These are phyloP conservation scores for Boletus coccyginus DNA, from an alignment of 768 basidiomycete species.

Conservation along the genomic window DNA sequence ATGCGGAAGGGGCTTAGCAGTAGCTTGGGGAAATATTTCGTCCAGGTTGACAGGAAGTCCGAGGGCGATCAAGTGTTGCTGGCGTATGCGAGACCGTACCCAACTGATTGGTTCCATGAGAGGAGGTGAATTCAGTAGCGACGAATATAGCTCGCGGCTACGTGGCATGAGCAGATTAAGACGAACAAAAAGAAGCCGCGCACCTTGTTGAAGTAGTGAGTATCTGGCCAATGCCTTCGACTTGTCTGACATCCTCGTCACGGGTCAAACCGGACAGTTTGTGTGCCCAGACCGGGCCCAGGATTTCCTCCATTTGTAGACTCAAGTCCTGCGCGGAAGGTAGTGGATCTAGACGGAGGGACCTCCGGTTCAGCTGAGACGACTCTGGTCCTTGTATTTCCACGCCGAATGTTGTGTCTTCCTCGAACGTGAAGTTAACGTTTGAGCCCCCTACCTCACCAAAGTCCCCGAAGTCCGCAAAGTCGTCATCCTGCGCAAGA, in stretches of 20 bases:
- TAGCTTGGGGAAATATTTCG: slow-evolving; percentile 74
- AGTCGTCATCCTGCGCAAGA: slow-evolving; percentile 61
- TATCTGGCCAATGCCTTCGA: slow-evolving; percentile 78
- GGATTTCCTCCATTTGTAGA: slow-evolving; percentile 60
- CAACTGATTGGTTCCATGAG: slow-evolving; percentile 86
- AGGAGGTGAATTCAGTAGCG: slow-evolving; percentile 67
- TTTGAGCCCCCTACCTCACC: slow-evolving; percentile 54
- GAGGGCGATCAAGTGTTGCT: slow-evolving; percentile 87
- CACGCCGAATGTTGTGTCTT: slow-evolving; percentile 22
- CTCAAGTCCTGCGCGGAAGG: slow-evolving; percentile 57
- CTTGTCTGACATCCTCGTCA: slow-evolving; percentile 73
- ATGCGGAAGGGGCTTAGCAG: slow-evolving; percentile 66
- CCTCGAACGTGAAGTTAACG: slow-evolving; percentile 38
- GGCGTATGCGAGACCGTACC: slow-evolving; percentile 87
- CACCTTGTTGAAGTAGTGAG: slow-evolving; percentile 77
- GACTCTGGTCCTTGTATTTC: slow-evolving; percentile 34
- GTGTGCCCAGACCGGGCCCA: slow-evolving; percentile 64
- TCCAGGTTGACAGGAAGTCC: slow-evolving; percentile 95
- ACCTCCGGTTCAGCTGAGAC: slow-evolving; percentile 51
- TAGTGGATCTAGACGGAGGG: slow-evolving; percentile 63
- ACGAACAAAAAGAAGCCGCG: slow-evolving; percentile 12
- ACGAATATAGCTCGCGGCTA: slow-evolving; percentile 79
- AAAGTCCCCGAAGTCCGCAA: slow-evolving; percentile 88
- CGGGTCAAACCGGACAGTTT: slow-evolving; percentile 54
- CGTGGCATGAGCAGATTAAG: slow-evolving; percentile 19